A percentile compares a stretch with the other conserved stretches of the same genome.
phyloP scores from a whole-genome alignment of 805 yeast genomes.

The Myxozyma monticola region DNA sequence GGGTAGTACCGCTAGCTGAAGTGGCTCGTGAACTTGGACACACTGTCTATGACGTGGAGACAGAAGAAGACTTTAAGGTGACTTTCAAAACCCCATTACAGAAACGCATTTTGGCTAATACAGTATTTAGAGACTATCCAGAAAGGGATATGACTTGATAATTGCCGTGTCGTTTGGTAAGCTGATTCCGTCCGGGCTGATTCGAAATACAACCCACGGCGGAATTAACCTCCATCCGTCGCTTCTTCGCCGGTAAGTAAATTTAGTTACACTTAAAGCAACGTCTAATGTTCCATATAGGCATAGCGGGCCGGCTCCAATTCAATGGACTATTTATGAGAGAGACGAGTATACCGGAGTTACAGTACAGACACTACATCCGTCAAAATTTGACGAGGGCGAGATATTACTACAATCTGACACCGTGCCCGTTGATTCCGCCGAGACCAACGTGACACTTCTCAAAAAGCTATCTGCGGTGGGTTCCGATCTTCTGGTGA shows the following conservation, averaged over 20 bases:
- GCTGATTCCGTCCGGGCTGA: slow-evolving; percentile 66
- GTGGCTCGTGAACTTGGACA: slow-evolving; percentile 32
- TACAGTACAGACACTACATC: slow-evolving; percentile 86
- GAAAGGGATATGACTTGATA: slow-evolving; percentile 55
- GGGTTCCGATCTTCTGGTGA: slow-evolving; percentile 62
- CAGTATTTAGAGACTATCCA: not conserved
- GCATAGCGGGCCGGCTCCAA: slow-evolving; percentile 85
- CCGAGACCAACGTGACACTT: slow-evolving; percentile 51
- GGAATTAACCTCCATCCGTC: slow-evolving; percentile 95
- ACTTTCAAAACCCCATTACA: not conserved
- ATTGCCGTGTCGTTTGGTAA: slow-evolving; percentile 92
- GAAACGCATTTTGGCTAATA: not conserved
- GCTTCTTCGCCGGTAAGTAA: slow-evolving; percentile 57
- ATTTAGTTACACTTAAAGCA: not conserved
- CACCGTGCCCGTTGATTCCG: slow-evolving; percentile 43
- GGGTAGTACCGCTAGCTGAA: slow-evolving; percentile 16
- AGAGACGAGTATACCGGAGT: slow-evolving; percentile 71
- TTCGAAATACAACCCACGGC: slow-evolving; percentile 53
- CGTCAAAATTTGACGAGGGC: slow-evolving; percentile 82
- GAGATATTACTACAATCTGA: slow-evolving; percentile 60
- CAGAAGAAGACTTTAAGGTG: slow-evolving; percentile 42
- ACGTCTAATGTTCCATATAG: not conserved
- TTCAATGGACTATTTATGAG: slow-evolving; percentile 74
- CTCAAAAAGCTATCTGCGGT: slow-evolving; percentile 52
- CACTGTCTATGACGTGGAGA: slow-evolving; percentile 54